These are phyloP conservation scores for Epichloe scottii DNA, from an alignment of 2,329 filamentous ascomycete genomes.

Conservation along the genomic window DNA sequence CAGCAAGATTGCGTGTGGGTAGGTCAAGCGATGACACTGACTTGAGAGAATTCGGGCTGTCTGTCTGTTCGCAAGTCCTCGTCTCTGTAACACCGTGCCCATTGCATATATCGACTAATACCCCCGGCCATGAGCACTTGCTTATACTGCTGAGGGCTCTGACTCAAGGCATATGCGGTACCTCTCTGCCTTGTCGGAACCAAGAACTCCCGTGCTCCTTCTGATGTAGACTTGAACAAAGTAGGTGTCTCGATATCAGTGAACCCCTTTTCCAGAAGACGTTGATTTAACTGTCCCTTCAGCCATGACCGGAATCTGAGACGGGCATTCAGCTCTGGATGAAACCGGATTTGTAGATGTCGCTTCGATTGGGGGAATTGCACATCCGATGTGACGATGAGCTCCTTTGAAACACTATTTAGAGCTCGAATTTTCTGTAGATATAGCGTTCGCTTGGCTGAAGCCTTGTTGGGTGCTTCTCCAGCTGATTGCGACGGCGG, in stretches of 20 bases:
- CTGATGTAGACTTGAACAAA: slow-evolving; percentile 93
- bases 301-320: slow-evolving; percentile 58
- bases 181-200: slow-evolving; percentile 72
- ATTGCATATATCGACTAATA: slow-evolving; percentile 73
- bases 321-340: slow-evolving; percentile 51
- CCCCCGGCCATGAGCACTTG: slow-evolving; percentile 93
- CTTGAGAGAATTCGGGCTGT: slow-evolving; percentile 93
- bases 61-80: slow-evolving; percentile 86
- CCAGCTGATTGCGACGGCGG: slow-evolving; percentile 11
- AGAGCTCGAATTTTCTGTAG: slow-evolving; percentile 42
- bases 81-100: slow-evolving; percentile 89
- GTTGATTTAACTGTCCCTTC: slow-evolving; percentile 36
- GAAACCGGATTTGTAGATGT: slow-evolving; percentile 75
- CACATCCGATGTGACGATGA: slow-evolving; percentile 64
- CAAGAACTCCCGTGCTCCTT: slow-evolving; percentile 88
- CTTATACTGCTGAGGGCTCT: slow-evolving; percentile 97
- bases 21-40: slow-evolving; percentile 17
- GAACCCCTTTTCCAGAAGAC: slow-evolving; percentile 47
- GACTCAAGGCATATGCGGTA: slow-evolving; percentile 78
- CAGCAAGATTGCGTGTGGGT: background rate
- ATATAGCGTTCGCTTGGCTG: slow-evolving; percentile 41
- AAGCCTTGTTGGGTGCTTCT: slow-evolving; percentile 11
- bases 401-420: slow-evolving; percentile 38
- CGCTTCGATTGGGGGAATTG: slow-evolving; percentile 63
- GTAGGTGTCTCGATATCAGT: slow-evolving; percentile 82